phyloP scores from a whole-genome alignment of 257 asterid species.

The Paraleonurus japonicus region DNA sequence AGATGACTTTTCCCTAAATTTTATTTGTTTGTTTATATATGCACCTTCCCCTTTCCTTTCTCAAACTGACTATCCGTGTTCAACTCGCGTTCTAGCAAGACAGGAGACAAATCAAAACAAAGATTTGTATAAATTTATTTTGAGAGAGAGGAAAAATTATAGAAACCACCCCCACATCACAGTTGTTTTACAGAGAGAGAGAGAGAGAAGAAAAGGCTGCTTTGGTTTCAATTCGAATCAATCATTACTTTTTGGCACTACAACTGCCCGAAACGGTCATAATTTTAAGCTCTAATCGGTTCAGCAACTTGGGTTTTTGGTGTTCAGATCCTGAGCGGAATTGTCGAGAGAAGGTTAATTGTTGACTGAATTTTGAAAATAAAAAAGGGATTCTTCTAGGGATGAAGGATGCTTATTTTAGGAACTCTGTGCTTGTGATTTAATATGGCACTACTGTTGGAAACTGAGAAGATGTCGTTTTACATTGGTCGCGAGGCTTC shows the following conservation, averaged over 20 bases:
- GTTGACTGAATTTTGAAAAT: slow-evolving; percentile 21
- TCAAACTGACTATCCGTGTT: slow-evolving; percentile 87
- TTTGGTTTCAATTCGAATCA: slow-evolving; percentile 29
- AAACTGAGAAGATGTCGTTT: slow-evolving; percentile 72
- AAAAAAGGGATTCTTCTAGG: not conserved
- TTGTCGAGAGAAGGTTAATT: slow-evolving; percentile 8
- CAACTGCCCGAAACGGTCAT: slow-evolving; percentile 32
- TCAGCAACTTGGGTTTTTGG: slow-evolving; percentile 35
- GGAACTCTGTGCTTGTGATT: slow-evolving; percentile 45
- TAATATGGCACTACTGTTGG: slow-evolving; percentile 58
- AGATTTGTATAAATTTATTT: slow-evolving; percentile 23
- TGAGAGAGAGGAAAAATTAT: slow-evolving; percentile 9
- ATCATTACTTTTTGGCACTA: slow-evolving; percentile 19
- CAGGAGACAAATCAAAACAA: slow-evolving; percentile 37
- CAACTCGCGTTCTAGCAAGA: slow-evolving; percentile 69
- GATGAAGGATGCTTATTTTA: slow-evolving; percentile 36
- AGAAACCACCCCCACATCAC: slow-evolving; percentile 20
- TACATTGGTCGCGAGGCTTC: slow-evolving; percentile 99
- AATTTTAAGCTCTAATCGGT: slow-evolving; percentile 28
- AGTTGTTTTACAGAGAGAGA: slow-evolving; percentile 31
- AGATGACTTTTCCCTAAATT: not conserved
- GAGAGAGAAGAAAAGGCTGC: slow-evolving; percentile 12
- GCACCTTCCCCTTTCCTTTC: slow-evolving; percentile 27
- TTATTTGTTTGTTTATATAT: not conserved
- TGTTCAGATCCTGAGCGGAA: slow-evolving; percentile 28